Percentiles rank a stretch among this genome's conserved stretches.
phyloP scores from a whole-genome alignment of 495 filamentous ascomycete genomes.

The Talaromyces borbonicus region DNA sequence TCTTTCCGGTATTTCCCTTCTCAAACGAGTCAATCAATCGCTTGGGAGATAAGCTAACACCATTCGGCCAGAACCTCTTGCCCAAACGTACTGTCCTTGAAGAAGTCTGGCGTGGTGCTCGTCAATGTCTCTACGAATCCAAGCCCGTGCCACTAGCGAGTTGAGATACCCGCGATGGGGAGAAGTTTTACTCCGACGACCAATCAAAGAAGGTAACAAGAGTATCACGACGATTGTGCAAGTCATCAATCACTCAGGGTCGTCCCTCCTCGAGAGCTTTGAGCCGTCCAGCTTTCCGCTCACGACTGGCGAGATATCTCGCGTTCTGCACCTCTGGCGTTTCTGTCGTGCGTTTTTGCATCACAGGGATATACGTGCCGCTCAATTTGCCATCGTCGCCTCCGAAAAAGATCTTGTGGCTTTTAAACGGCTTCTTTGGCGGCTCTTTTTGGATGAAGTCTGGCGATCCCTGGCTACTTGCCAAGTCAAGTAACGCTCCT shows the following conservation, averaged over 20 bases:
- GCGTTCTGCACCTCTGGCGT: conserved; percentile 64
- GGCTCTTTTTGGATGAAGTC: conserved; percentile 15
- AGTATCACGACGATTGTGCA: background rate
- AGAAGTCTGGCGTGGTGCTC: conserved; percentile 72
- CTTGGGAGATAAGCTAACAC: conserved; percentile 8
- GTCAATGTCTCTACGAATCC: conserved; percentile 66
- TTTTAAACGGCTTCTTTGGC: conserved; percentile 18
- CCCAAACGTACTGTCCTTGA: conserved; percentile 63
- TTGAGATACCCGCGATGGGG: background rate
- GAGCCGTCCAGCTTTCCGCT: conserved; percentile 44
- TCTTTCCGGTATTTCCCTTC: conserved; percentile 61
- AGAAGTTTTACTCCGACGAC: too few relatives aligned
- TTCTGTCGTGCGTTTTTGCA: conserved; percentile 54
- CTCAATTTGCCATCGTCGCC: conserved; percentile 45
- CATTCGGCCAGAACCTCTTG: conserved; percentile 44
- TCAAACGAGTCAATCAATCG: background rate
- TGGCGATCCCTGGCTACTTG: conserved; percentile 42
- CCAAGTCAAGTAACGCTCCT: conserved; percentile 52
- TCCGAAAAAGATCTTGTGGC: conserved; percentile 62
- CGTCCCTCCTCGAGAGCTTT: conserved; percentile 6
- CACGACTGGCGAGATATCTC: conserved; percentile 63
- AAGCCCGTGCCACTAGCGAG: conserved; percentile 27
- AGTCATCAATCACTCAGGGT: too few relatives aligned
- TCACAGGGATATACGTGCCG: conserved; percentile 62
- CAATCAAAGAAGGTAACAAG: too few relatives aligned